Base-by-base conservation (phyloP, 2,329 filamentous ascomycete species). In the Paecilomyces niveus region DNA sequence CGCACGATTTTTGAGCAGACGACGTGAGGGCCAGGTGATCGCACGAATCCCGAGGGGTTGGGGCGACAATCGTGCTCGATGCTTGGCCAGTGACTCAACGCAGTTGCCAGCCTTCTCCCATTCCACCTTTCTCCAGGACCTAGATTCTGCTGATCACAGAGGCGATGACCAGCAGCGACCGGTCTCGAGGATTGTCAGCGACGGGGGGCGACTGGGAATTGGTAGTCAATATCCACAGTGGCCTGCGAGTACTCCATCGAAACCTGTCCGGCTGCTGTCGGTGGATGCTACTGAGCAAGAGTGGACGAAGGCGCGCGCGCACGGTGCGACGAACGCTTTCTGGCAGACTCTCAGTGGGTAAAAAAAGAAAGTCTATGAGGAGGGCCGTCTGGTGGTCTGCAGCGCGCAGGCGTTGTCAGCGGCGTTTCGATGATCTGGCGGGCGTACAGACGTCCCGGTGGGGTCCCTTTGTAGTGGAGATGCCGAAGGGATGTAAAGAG, bases 211-310 rank as follows among this genome's bases (percentile, higher is more conserved):
- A 59, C 60, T 63, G 59, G 62, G 61, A 65, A 64, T 64, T 63
- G 64, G 57, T 62, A 64, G 60, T 63, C 55, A 56, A 62, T 64
- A 63, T 68, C 62, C 62, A 66, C 62, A 51, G 60, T 62, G 54
- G 62, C 59, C 57, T 58, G 58, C 62, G 61, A 60, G 54, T 62
- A 64, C 63, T 68, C 66, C 66, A 68, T 68, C 66, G 66, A 65
- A 61, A 50, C 49, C 57, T 57, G 58, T 54, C 53, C 18, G 52
- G 54, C 35, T 24, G 56, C 49, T 39, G 33, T 35, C 22, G 33
- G 54, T 45, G 54, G 54, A 52, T 24, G 50, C 50, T 33, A n/a
- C 21, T 26, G 31, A 18, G 31, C n/a, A 13, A 35, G 31, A 55
- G 33, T 35, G 54, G 35, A 45, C 13, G 54, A 15, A 32, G 13